A percentile compares a stretch with the other conserved stretches of the same genome.
Evolutionary conservation across 2,329 filamentous ascomycete species (phyloP).

Genomic region (Chaetothyriales sp.): DNA sequence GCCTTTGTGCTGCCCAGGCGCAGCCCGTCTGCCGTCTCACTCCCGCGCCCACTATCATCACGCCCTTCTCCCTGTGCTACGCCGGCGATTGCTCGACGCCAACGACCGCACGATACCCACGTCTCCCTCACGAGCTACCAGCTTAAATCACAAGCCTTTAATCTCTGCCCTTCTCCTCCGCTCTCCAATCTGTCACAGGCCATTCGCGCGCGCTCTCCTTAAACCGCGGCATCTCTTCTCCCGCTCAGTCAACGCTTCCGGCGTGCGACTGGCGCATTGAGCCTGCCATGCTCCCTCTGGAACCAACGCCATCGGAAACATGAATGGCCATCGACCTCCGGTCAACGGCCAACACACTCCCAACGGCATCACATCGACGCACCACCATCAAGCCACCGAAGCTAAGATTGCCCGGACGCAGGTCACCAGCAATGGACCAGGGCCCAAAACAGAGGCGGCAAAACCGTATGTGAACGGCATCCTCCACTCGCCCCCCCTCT

Average conservation of each 20-base stretch:
- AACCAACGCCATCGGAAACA: background rate
- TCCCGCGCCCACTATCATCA: background rate
- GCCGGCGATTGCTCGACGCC: no score
- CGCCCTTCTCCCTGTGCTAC: no score
- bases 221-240: background rate
- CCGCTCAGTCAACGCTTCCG: background rate
- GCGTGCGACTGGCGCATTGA: background rate
- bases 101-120: background rate
- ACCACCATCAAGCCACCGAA: background rate
- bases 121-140: background rate
- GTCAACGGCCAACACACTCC: constrained; percentile 10
- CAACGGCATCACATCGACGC: constrained; percentile 6
- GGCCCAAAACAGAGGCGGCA: background rate
- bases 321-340: constrained; percentile 14
- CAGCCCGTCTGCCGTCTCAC: background rate
- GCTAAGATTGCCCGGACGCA: constrained; percentile 1
- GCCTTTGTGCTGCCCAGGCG: background rate
- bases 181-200: background rate
- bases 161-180: no score
- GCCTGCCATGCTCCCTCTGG: background rate
- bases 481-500: background rate
- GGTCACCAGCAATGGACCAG: constrained; percentile 1
- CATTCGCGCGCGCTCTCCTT: background rate
- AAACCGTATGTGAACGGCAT: background rate
- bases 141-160: background rate